Conservation (phyloP, 192 early-diverging fungal species). For the Gryganskiella cystojenkinii region DNA sequence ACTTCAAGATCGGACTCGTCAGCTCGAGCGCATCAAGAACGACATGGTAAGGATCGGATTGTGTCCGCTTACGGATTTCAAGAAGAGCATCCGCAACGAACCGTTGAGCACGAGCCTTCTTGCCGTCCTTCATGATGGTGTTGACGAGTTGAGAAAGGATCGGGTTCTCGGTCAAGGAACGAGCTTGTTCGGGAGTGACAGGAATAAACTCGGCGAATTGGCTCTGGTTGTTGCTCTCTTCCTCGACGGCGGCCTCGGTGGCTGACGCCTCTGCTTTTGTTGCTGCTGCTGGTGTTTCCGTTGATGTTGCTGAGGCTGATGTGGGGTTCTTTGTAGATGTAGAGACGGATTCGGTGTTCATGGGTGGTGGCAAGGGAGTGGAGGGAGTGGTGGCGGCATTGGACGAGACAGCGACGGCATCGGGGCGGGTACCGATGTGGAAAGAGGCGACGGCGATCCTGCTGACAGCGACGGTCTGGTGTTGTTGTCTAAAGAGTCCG, state of each 20-base stretch:
- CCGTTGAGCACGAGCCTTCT: constrained; percentile 82
- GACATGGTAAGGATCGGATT: constrained; percentile 72
- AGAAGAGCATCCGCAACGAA: constrained; percentile 73
- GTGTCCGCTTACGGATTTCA: constrained; percentile 71
- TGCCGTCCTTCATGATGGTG: constrained; percentile 93
- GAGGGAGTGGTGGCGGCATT: constrained; percentile 44
- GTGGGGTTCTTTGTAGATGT: not conserved
- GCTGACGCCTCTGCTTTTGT: not conserved
- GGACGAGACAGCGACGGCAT: constrained; percentile 17
- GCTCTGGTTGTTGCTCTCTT: no score
- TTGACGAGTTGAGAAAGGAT: constrained; percentile 85
- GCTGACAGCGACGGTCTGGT: not conserved
- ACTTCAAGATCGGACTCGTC: constrained; percentile 79
- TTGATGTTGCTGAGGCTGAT: not conserved
- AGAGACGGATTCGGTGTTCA: not conserved
- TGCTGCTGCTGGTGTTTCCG: not conserved
- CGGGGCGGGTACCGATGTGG: constrained; percentile 22
- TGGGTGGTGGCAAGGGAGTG: constrained; percentile 39
- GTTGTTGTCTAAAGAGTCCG: constrained; percentile 7
- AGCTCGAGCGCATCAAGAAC: constrained; percentile 79
- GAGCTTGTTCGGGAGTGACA: constrained; percentile 48
- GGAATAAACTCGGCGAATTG: constrained; percentile 29
- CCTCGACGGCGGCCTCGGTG: no score
- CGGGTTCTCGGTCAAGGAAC: constrained; percentile 64
- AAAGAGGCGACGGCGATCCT: constrained; percentile 21